Evolutionary conservation across 2,329 filamentous ascomycete species (phyloP), one percentile per base, ranked within the genome.

Genomic region (Lachnellula occidentalis): DNA sequence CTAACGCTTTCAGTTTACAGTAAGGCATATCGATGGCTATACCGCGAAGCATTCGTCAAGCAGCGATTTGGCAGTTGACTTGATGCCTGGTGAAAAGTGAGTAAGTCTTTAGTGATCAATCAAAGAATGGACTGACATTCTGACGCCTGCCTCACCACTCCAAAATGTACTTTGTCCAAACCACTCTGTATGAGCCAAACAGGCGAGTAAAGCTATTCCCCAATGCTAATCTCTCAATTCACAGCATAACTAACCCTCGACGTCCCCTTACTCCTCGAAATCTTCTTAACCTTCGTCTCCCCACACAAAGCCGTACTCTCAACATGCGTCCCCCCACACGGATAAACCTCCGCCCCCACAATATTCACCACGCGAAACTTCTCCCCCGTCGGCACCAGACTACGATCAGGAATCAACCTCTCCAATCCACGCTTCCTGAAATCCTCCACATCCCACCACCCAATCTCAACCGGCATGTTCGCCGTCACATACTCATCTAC

Each of bases 321-420:
- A 3, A 90, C 86, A 73, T 90, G 87, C 24, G 87, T 90, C 0
- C 87, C 87, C 7, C 87, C 87, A 68, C 87, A 90, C 1, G 87
- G 86, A 72, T 90, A 90, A 24, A 78, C 78, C 61, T 86, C 87
- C 0, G 80, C 78, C 0, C 85, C 86, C 0, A 82, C 79, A 56
- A 90, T 87, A 55, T 81, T 78, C 22, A 90, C 86, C 0, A 89
- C 83, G 8, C 87, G 74, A 34, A 85, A 81, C 66, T 57, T 45
- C 61, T 79, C 78, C 22, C 78, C 79, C 0, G 71, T 70, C 8
- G 73, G 72, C 57, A 71, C 68, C 64, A 39, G 71, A 34, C 60
- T 62, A 41, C 59, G 61, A 66, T 83, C 75, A 0, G 80, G 79
- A 17, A 81, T 78, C 45, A 85, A 69, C n/a, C 77, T 70, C 66